Evolutionary conservation across 2,329 filamentous ascomycete species (phyloP).

Genomic region (Graphilbum fragrans): DNA sequence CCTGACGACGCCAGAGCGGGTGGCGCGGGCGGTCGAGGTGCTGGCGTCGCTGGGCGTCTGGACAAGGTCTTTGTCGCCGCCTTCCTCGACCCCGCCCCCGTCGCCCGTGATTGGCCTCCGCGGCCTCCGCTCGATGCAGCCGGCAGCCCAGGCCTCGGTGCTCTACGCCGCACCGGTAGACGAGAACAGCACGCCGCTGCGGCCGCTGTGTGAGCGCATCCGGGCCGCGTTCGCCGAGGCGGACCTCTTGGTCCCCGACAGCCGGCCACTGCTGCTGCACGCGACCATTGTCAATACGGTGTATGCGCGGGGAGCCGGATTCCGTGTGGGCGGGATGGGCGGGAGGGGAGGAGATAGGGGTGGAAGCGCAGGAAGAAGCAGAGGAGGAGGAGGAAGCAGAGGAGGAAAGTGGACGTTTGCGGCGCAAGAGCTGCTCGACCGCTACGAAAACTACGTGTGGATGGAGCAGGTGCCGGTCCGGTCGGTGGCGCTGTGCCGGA

Average conservation of each 20-base stretch:
- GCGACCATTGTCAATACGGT: conserved; percentile 80
- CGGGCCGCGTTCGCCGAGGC: conserved; percentile 39
- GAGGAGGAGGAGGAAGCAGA: conserved; percentile 12
- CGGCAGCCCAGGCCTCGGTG: conserved; percentile 38
- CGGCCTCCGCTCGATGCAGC: conserved; percentile 51
- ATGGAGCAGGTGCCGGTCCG: conserved; percentile 55
- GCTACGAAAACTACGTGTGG: conserved; percentile 58
- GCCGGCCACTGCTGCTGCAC: conserved; percentile 60
- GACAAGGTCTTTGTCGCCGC: neutral
- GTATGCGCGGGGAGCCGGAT: conserved; percentile 37
- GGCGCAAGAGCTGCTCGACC: conserved; percentile 40
- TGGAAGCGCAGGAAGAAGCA: conserved; percentile 10
- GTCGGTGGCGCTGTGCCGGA: conserved; percentile 66
- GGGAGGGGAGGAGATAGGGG: conserved; percentile 10
- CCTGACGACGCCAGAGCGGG: conserved; percentile 32
- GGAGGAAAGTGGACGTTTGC: conserved; percentile 33
- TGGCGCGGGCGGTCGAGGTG: conserved; percentile 28
- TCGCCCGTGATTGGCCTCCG: conserved; percentile 27
- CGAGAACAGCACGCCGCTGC: conserved; percentile 33
- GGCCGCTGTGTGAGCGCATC: conserved; percentile 45
- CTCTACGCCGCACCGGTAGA: conserved; percentile 54
- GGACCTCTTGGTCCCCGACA: conserved; percentile 44
- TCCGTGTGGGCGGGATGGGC: conserved; percentile 4
- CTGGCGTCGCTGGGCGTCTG: conserved; percentile 23
- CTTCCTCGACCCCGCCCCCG: neutral